Evolutionary conservation across 2,329 filamentous ascomycete genomes (phyloP).

Genomic region (Exophiala calicioides): DNA sequence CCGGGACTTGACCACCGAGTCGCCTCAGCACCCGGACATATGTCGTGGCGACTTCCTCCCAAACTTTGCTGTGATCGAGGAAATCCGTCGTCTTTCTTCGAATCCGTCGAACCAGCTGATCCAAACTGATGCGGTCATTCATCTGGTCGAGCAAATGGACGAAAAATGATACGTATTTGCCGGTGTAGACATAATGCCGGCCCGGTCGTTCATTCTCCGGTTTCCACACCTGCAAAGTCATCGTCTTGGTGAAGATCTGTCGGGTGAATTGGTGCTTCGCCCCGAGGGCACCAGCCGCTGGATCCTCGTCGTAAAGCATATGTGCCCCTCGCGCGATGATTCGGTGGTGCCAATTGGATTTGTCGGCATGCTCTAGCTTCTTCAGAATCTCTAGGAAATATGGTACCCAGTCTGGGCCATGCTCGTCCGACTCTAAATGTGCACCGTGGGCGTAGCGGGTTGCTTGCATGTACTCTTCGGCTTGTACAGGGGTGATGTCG

Average conservation of each 20-base stretch:
- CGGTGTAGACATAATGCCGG: slow-evolving; percentile 88
- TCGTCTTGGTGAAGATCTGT: slow-evolving; percentile 90
- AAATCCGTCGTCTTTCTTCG: slow-evolving; percentile 79
- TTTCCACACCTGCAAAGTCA: slow-evolving; percentile 93
- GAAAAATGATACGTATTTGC: slow-evolving; percentile 82
- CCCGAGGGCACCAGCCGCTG: slow-evolving; percentile 55
- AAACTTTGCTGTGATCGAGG: slow-evolving; percentile 63
- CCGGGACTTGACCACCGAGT: slow-evolving; percentile 57
- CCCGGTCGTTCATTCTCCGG: slow-evolving; percentile 83
- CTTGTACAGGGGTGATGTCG: slow-evolving; percentile 49
- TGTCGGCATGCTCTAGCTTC: slow-evolving; percentile 69
- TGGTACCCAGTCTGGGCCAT: slow-evolving; percentile 56
- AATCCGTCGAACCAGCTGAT: slow-evolving; percentile 75
- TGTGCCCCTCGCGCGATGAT: slow-evolving; percentile 71
- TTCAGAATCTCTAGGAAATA: slow-evolving; percentile 64
- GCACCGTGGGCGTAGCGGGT: slow-evolving; percentile 59
- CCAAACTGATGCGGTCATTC: slow-evolving; percentile 73
- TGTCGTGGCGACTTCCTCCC: slow-evolving; percentile 61
- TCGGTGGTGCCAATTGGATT: slow-evolving; percentile 92
- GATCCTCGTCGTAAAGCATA: slow-evolving; percentile 60
- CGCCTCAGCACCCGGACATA: slow-evolving; percentile 63
- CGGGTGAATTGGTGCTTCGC: slow-evolving; percentile 78
- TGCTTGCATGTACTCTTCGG: slow-evolving; percentile 51
- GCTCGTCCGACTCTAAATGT: slow-evolving; percentile 48
- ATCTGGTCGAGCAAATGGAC: slow-evolving; percentile 72